A percentile compares a stretch with the other conserved stretches of the same genome.
Evolutionary conservation across 768 basidiomycete species (phyloP).

Genomic region (Macrolepiota dolichaula): DNA sequence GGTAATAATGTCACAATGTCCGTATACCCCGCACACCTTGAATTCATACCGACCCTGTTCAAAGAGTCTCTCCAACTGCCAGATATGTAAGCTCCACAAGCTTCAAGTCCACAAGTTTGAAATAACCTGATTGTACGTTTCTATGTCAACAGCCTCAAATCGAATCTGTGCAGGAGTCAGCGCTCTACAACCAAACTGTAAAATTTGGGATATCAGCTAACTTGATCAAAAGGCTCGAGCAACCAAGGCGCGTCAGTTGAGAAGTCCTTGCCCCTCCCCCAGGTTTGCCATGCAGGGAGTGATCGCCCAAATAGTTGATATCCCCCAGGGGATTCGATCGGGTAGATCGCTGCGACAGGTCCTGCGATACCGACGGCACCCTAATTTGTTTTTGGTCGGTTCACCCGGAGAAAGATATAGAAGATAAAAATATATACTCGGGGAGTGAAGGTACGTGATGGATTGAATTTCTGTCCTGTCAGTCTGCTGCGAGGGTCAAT

Average conservation of each 20-base stretch:
- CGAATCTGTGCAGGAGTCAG: constrained; percentile 32
- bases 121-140: constrained; percentile 44
- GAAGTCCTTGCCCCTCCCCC: constrained; percentile 51
- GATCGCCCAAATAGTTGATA: constrained; percentile 65
- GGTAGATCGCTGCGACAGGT: constrained; percentile 62
- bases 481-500: constrained; percentile 57
- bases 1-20: constrained; percentile 12
- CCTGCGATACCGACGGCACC: constrained; percentile 74
- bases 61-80: constrained; percentile 48
- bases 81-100: not conserved
- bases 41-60: constrained; percentile 52
- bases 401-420: not conserved
- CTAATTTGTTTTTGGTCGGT: constrained; percentile 22
- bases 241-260: constrained; percentile 52
- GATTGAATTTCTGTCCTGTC: constrained; percentile 74
- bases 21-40: constrained; percentile 28
- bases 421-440: constrained; percentile 31
- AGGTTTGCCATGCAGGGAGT: constrained; percentile 62
- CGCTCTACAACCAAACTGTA: not conserved
- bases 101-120: not conserved
- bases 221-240: constrained; percentile 61
- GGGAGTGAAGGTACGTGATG: constrained; percentile 64
- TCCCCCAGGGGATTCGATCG: constrained; percentile 61
- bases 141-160: constrained; percentile 46
- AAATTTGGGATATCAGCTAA: constrained; percentile 13